Conservation (phyloP, 2,329 filamentous ascomycete genomes). For the Thielaviopsis populi region DNA sequence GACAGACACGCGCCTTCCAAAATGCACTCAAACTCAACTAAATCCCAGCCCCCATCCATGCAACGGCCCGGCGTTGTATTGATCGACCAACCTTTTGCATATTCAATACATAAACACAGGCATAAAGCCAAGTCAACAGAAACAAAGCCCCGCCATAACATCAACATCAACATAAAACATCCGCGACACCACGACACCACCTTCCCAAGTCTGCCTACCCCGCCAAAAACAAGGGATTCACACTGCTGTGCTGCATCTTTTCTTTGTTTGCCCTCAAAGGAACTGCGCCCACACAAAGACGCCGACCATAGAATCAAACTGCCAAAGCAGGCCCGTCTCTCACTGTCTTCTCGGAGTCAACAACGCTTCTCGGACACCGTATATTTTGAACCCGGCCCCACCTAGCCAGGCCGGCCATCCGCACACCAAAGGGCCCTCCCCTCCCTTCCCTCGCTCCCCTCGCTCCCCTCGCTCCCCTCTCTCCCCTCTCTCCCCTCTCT, state of each 20-base stretch:
- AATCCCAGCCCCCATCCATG: neutral
- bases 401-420: neutral
- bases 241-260: neutral
- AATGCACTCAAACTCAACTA: neutral
- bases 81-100: neutral
- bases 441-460: neutral
- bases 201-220: neutral
- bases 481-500: neutral
- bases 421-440: neutral
- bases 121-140: neutral
- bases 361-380: neutral
- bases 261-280: neutral
- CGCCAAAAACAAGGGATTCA: neutral
- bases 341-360: neutral
- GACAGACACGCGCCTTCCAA: neutral
- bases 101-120: neutral
- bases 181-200: neutral
- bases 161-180: neutral
- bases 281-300: neutral
- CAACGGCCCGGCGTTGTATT: neutral
- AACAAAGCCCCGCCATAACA: neutral
- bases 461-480: neutral
- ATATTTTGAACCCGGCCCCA: neutral
- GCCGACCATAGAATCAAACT: neutral
- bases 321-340: too few species aligned